Base-by-base conservation (phyloP, 177 flowering plant species). In the Telopea speciosissima region DNA sequence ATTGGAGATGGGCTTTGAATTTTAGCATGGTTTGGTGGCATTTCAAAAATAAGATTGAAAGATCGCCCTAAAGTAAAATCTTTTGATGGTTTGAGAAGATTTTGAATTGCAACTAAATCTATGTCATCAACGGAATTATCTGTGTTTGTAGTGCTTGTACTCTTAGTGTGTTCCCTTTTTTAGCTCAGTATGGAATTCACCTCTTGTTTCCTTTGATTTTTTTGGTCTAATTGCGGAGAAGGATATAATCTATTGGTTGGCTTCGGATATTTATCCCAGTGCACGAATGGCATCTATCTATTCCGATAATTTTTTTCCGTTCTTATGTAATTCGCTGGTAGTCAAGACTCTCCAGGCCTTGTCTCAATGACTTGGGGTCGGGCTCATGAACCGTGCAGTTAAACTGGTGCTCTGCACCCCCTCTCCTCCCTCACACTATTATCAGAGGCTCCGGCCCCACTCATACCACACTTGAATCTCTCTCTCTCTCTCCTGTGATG, bases 401-500 rank as follows among this genome's bases (percentile, higher is more conserved):
- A 28, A 28, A 28, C 4, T 2, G 31, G 2, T 2, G 31, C 31
- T 28, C 31, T 28, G 31, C 31, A 28, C 31, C 31, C 31, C 31
- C 31, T 28, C 31, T 28, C 4, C 31, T 28, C 31, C 31, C 31
- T 28, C 31, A 28, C 4, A 28, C 31, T 2, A 28, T 28, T 2
- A 28, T 28, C 31, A 28, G 31, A 28, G 31, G 31, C 31, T 28
- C 31, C 31, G 4, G 4, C 31, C 31, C 31, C 31, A 28, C 31
- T n/a, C 31, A 2, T 28, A 4, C 2, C 4, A 4, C 4, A 28
- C 31, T 28, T 28, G 31, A 28, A 28, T 28, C 31, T 28, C 4
- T 28, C 31, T 28, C 31, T 28, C 31, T 28, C 31, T 84, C 70
- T 82, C 78, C 61, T 83, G 71, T 70, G 77, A 84, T 75, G 87